Evolutionary conservation across 2,329 filamentous ascomycete species (phyloP).

Genomic region (Penicillium sp.): DNA sequence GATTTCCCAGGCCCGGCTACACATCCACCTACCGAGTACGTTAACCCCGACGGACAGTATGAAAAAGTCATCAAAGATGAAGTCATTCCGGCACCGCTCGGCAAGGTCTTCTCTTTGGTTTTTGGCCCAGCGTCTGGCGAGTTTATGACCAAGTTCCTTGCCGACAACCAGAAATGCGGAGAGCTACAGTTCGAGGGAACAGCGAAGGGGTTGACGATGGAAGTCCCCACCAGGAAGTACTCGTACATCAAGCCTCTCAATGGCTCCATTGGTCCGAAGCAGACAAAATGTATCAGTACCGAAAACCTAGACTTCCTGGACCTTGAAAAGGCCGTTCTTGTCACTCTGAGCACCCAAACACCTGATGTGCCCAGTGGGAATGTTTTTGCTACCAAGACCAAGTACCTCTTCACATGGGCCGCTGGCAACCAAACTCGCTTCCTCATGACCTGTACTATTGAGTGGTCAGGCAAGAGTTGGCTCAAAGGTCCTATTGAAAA

Average conservation of each 20-base stretch:
- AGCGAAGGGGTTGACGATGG: conserved; percentile 71
- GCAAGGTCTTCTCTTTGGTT: conserved; percentile 83
- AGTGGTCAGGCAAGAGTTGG: conserved; percentile 99
- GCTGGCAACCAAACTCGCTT: conserved; percentile 81
- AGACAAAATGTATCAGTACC: conserved; percentile 89
- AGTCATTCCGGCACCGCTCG: conserved; percentile 78
- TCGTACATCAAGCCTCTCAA: conserved; percentile 90
- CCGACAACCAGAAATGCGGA: conserved; percentile 80
- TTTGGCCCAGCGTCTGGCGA: conserved; percentile 76
- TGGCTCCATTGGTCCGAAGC: conserved; percentile 80
- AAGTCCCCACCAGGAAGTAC: conserved; percentile 72
- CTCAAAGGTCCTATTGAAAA: conserved; percentile 95
- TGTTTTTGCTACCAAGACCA: conserved; percentile 86
- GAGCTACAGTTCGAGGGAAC: conserved; percentile 84
- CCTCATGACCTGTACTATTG: conserved; percentile 83
- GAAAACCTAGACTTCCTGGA: conserved; percentile 83
- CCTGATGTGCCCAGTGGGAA: conserved; percentile 95
- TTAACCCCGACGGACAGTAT: conserved; percentile 74
- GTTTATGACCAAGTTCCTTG: conserved; percentile 85
- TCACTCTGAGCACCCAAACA: conserved; percentile 81
- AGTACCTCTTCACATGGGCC: conserved; percentile 91
- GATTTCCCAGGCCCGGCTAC: conserved; percentile 84
- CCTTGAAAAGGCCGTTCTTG: conserved; percentile 78
- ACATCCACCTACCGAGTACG: conserved; percentile 82
- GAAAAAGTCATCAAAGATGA: conserved; percentile 85